These are phyloP conservation scores for Euptelea pleiosperma DNA, from an alignment of 164 flowering plant genomes.

Conservation along the genomic window DNA sequence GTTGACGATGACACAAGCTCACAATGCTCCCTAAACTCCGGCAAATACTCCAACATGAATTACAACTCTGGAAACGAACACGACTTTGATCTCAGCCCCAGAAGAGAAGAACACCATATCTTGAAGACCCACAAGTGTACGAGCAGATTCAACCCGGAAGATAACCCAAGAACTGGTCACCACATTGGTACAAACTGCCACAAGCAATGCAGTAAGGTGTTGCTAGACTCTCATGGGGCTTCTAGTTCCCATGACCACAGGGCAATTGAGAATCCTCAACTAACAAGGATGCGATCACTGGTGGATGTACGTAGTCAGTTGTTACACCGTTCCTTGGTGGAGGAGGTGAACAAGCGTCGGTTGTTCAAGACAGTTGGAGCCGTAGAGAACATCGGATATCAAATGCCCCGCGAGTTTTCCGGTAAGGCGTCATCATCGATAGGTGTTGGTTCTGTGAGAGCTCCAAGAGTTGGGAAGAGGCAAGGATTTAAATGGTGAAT, in stretches of 20 bases:
- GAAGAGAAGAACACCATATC: constrained; percentile 18
- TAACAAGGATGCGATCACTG: constrained; percentile 38
- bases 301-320: constrained; percentile 67
- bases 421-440: neutral
- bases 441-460: constrained; percentile 1
- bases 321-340: constrained; percentile 54
- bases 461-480: no score
- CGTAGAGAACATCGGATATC: constrained; percentile 70
- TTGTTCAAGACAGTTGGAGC: constrained; percentile 79
- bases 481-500: no score
- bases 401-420: constrained; percentile 29
- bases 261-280: neutral
- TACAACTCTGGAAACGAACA: constrained; percentile 40
- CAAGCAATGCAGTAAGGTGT: constrained; percentile 8
- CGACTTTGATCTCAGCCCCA: constrained; percentile 20
- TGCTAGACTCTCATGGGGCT: neutral
- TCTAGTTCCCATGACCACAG: constrained; percentile 6
- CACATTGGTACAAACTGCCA: neutral
- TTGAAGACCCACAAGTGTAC: constrained; percentile 32
- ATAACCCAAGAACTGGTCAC: constrained; percentile 4
- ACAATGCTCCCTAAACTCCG: constrained; percentile 44
- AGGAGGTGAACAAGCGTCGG: constrained; percentile 58
- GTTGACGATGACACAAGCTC: constrained; percentile 59
- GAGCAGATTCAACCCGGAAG: constrained; percentile 51
- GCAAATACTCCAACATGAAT: constrained; percentile 41